A percentile compares a stretch with the other conserved stretches of the same genome.
Evolutionary conservation across 805 yeast genomes (phyloP).

Genomic region (Starmerella riodocensis): DNA sequence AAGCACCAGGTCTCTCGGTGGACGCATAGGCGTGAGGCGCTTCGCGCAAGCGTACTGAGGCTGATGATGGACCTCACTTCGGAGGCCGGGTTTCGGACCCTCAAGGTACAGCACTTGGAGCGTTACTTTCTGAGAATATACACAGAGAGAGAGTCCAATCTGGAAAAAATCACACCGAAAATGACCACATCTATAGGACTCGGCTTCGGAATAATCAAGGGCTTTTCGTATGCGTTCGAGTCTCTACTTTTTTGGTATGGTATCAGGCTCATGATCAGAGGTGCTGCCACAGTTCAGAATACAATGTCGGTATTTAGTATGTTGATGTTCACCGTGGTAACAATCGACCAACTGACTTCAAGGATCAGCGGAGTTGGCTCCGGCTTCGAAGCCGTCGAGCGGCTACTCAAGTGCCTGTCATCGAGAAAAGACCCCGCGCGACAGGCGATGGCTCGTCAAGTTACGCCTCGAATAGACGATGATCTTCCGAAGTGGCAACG

Average conservation of each 20-base stretch:
- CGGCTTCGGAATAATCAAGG: slow-evolving; percentile 46
- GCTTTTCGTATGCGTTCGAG: slow-evolving; percentile 48
- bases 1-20: slow-evolving; percentile 29
- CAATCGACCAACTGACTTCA: slow-evolving; percentile 44
- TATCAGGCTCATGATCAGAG: slow-evolving; percentile 47
- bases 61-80: slow-evolving; percentile 38
- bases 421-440: background rate
- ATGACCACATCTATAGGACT: slow-evolving; percentile 54
- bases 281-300: slow-evolving; percentile 42
- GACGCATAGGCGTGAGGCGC: slow-evolving; percentile 13
- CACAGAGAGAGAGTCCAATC: slow-evolving; percentile 19
- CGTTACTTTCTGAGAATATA: slow-evolving; percentile 31
- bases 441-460: no score
- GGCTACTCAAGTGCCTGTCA: slow-evolving; percentile 14
- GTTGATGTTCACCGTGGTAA: slow-evolving; percentile 57
- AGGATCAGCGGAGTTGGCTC: slow-evolving; percentile 69
- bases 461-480: no score
- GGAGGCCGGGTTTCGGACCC: slow-evolving; percentile 43
- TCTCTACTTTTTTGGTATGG: slow-evolving; percentile 72
- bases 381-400: slow-evolving; percentile 38
- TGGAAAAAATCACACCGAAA: slow-evolving; percentile 33
- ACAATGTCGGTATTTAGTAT: slow-evolving; percentile 60
- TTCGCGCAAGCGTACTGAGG: slow-evolving; percentile 10
- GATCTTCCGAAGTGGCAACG: slow-evolving; percentile 6
- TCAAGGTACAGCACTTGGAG: slow-evolving; percentile 44